phyloP scores from a whole-genome alignment of 2,329 filamentous ascomycete genomes.

The Fusarium redolens region DNA sequence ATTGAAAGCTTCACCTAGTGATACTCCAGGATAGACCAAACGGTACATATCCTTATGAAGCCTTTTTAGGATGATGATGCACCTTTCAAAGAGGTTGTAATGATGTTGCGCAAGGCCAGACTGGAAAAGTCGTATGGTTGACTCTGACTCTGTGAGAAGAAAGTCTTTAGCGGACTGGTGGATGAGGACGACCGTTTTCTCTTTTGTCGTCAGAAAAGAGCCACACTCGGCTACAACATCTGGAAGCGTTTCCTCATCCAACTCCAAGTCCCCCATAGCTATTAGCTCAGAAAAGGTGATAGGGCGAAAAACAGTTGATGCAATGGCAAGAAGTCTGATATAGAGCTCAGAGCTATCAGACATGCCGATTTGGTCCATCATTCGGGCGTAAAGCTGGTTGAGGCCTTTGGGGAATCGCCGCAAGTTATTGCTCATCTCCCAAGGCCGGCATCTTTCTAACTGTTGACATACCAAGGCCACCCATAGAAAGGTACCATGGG shows the following conservation, averaged over 20 bases:
- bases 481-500: conserved; percentile 49
- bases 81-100: neutral
- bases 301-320: neutral
- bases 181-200: accelerated
- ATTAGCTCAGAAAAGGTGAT: neutral
- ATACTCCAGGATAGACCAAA: neutral
- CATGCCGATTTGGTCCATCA: accelerated
- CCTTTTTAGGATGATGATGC: accelerated
- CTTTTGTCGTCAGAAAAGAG: neutral
- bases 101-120: neutral
- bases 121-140: accelerated
- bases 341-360: accelerated
- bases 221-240: neutral
- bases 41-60: neutral
- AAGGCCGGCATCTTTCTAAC: neutral
- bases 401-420: accelerated
- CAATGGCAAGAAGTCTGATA: accelerated
- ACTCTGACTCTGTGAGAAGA: neutral
- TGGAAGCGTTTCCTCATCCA: accelerated
- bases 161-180: neutral
- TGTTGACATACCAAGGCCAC: conserved; percentile 19
- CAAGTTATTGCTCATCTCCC: neutral
- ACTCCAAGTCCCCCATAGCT: accelerated
- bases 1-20: accelerated
- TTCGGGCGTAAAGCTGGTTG: accelerated